These are phyloP conservation scores for Paecilomyces fulvus DNA, from an alignment of 2,329 filamentous ascomycete species.

Conservation along the genomic window DNA sequence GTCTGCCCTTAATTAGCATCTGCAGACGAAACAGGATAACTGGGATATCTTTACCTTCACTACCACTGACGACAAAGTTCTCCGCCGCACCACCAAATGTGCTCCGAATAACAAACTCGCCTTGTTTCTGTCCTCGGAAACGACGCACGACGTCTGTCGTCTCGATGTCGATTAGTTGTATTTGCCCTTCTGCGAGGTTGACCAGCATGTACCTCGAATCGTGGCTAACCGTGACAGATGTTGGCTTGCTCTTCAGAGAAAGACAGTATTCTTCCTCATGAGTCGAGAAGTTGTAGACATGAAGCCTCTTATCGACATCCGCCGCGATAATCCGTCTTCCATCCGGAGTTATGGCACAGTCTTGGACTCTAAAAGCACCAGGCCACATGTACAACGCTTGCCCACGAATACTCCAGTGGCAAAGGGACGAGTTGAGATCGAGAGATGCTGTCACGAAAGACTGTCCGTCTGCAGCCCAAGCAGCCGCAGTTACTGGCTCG, in stretches of 20 bases:
- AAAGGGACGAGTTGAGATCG: conserved; percentile 57
- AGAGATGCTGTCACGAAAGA: conserved; percentile 74
- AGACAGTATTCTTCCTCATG: conserved; percentile 68
- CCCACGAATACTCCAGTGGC: conserved; percentile 61
- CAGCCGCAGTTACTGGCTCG: conserved; percentile 80
- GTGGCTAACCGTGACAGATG: conserved; percentile 69
- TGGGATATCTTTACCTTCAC: conserved; percentile 57
- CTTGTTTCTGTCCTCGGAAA: conserved; percentile 68
- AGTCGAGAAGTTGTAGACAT: conserved; percentile 74
- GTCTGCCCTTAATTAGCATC: conserved; percentile 35
- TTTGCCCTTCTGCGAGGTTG: conserved; percentile 68
- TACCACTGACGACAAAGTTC: conserved; percentile 85
- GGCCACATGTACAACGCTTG: conserved; percentile 58
- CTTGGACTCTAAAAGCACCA: conserved; percentile 67
- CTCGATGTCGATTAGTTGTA: conserved; percentile 69
- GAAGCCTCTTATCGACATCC: conserved; percentile 59
- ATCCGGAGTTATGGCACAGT: conserved; percentile 73
- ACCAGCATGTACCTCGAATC: conserved; percentile 77
- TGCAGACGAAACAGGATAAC: conserved; percentile 5
- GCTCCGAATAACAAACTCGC: conserved; percentile 70
- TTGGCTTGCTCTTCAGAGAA: conserved; percentile 59
- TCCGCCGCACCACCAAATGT: conserved; percentile 83
- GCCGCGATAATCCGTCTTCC: conserved; percentile 73
- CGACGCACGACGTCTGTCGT: conserved; percentile 62
- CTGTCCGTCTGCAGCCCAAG: conserved; percentile 74